Conservation (phyloP, 768 basidiomycete species). For the Termitomyces sp. region DNA sequence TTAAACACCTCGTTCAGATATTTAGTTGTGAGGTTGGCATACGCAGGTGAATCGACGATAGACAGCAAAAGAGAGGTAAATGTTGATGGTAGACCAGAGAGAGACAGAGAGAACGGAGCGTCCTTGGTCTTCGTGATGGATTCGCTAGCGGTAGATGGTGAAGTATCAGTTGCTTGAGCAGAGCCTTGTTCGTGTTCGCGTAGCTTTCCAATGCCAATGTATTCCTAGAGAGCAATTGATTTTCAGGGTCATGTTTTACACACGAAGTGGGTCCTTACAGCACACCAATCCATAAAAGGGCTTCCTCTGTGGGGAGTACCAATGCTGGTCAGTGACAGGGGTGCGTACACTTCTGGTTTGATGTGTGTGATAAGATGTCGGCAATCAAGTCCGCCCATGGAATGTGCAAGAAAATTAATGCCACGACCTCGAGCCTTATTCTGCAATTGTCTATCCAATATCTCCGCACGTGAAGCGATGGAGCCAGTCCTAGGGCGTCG, state of each 20-base stretch:
- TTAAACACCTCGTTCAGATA: constrained; percentile 82
- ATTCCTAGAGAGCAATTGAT: constrained; percentile 44
- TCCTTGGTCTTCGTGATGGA: constrained; percentile 21
- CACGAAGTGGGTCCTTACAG: constrained; percentile 48
- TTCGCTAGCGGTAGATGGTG: not conserved
- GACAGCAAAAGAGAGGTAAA: constrained; percentile 86
- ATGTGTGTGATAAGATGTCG: constrained; percentile 87
- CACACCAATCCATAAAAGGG: constrained; percentile 99
- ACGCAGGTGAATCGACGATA: constrained; percentile 93
- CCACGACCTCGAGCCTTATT: constrained; percentile 65
- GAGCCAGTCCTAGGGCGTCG: constrained; percentile 70
- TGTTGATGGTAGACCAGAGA: constrained; percentile 69
- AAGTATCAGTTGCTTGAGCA: constrained; percentile 3
- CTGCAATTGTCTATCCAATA: constrained; percentile 68
- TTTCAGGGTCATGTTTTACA: not conserved
- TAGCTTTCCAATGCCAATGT: constrained; percentile 84
- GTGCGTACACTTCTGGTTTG: constrained; percentile 75
- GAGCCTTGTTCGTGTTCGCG: constrained; percentile 33
- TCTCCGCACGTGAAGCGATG: constrained; percentile 72
- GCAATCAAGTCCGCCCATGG: constrained; percentile 97
- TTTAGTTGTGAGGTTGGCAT: constrained; percentile 84
- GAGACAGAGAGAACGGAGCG: constrained; percentile 37
- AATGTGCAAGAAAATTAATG: constrained; percentile 92
- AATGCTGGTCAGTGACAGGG: constrained; percentile 83
- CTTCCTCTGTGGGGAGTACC: constrained; percentile 94